phyloP scores from a whole-genome alignment of 2,329 filamentous ascomycete species.

The Exophiala lecanii-corni region DNA sequence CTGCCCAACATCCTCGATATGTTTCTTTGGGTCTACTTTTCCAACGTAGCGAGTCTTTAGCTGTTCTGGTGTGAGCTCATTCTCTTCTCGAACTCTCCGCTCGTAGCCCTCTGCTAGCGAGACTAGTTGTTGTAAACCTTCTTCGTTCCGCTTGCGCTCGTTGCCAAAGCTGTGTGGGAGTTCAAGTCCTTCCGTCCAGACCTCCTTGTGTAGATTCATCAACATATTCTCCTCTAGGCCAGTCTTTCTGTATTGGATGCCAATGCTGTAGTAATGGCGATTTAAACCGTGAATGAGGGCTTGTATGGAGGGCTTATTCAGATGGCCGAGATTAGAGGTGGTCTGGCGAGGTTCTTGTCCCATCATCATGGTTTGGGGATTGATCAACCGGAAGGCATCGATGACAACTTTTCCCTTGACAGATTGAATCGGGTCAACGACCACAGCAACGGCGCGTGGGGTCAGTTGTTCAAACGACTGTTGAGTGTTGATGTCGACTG shows the following conservation, averaged over 20 bases:
- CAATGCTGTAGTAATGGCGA: conserved; percentile 98
- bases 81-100: conserved; percentile 98
- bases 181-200: conserved; percentile 95
- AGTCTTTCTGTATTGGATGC: conserved; percentile 96
- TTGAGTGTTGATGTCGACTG: conserved; percentile 98
- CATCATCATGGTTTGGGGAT: conserved; percentile 95
- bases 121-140: conserved; percentile 81
- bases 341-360: conserved; percentile 97
- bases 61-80: conserved; percentile 92
- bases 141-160: conserved; percentile 81
- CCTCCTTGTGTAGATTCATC: conserved; percentile 99
- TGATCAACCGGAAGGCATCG: conserved; percentile 97
- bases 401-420: conserved; percentile 99
- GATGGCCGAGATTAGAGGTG: conserved; percentile 92
- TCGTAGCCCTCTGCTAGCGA: conserved; percentile 91
- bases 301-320: conserved; percentile 99
- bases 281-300: conserved; percentile 97
- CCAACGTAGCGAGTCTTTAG: conserved; percentile 98
- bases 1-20: conserved; percentile 93
- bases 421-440: conserved; percentile 97
- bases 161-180: conserved; percentile 95
- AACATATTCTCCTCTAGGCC: conserved; percentile 98
- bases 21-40: conserved; percentile 99
- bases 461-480: conserved; percentile 99
- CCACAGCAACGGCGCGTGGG: conserved; percentile 91